Evolutionary conservation across 495 filamentous ascomycete genomes (phyloP).

Genomic region (Geoglossum glabrum): DNA sequence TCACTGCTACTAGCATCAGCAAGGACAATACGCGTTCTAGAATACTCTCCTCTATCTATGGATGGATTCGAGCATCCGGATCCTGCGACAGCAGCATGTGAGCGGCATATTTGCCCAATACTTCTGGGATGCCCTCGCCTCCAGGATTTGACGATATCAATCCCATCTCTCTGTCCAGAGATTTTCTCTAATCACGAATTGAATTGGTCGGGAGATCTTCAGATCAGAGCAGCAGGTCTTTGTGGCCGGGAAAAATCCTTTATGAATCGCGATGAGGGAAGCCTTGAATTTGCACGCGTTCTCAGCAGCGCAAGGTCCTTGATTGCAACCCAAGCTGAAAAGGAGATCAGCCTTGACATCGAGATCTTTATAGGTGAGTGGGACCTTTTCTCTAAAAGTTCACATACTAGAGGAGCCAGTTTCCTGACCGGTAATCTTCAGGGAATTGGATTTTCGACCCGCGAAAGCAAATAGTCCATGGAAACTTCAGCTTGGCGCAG

Average conservation of each 20-base stretch:
- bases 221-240: constrained; percentile 26
- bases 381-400: background rate
- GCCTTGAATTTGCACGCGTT: constrained; percentile 14
- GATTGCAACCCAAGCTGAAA: constrained; percentile 14
- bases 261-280: constrained; percentile 11
- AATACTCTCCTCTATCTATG: constrained; percentile 28
- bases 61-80: constrained; percentile 29
- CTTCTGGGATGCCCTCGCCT: constrained; percentile 25
- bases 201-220: constrained; percentile 26
- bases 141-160: constrained; percentile 25
- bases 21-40: constrained; percentile 27
- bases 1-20: constrained; percentile 27
- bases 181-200: constrained; percentile 21
- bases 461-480: constrained; percentile 23
- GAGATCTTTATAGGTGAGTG: constrained; percentile 26
- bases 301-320: constrained; percentile 23
- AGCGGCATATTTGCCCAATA: constrained; percentile 26
- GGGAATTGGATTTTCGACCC: constrained; percentile 28
- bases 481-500: constrained; percentile 23
- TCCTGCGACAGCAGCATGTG: constrained; percentile 16
- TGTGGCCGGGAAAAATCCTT: constrained; percentile 16
- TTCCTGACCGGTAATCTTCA: background rate
- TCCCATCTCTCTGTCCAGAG: constrained; percentile 27
- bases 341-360: constrained; percentile 17
- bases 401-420: background rate